These are phyloP conservation scores for Boechera retrofracta DNA, from an alignment of 345 rosid genomes.

Conservation along the genomic window DNA sequence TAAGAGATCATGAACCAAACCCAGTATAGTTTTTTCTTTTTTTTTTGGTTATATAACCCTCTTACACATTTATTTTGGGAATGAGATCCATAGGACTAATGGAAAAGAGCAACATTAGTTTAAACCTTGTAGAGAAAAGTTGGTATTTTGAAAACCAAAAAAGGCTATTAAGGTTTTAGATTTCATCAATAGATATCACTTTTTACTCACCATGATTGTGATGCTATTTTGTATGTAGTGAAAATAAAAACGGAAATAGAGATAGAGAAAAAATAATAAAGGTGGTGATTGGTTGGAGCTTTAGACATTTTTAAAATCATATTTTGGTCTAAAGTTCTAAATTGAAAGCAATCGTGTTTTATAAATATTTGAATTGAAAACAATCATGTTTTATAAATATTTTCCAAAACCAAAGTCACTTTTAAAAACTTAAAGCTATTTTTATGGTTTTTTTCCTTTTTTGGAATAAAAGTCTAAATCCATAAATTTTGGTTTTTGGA, in stretches of 20 bases:
- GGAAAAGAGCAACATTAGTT: background rate
- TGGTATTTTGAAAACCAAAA: background rate
- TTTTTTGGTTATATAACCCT: background rate
- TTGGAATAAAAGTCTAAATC: no score
- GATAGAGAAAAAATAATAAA: background rate
- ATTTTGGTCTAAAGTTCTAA: no score
- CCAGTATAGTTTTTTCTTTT: background rate
- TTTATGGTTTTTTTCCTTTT: no score
- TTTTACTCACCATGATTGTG: slow-evolving; percentile 10
- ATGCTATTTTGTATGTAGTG: slow-evolving; percentile 23
- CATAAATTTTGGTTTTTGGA: no score
- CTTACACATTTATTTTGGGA: background rate
- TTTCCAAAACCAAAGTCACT: no score
- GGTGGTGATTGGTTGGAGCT: no score
- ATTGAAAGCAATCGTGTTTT: no score
- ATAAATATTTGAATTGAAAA: no score
- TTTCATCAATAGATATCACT: slow-evolving; percentile 24
- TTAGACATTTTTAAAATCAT: no score
- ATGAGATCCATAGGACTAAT: slow-evolving; percentile 19
- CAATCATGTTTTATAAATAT: no score
- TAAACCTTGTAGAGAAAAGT: background rate
- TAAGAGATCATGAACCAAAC: slow-evolving; percentile 10
- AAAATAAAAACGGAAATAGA: background rate
- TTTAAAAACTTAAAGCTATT: no score
- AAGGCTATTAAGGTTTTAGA: background rate